These are phyloP conservation scores for Plantago coronopus DNA, from an alignment of 305 asterid genomes.

Conservation along the genomic window DNA sequence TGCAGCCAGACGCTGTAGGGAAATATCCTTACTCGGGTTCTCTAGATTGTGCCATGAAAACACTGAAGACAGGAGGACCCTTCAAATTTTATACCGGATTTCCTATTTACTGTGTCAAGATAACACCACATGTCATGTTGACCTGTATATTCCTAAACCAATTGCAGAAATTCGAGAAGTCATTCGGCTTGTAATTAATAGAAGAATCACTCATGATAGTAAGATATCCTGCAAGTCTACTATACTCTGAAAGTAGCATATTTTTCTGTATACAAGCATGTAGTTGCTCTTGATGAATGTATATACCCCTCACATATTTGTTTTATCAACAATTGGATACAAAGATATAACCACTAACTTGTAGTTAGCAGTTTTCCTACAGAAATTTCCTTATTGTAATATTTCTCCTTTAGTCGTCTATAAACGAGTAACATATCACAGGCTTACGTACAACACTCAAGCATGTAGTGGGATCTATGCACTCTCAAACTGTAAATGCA, in stretches of 20 bases:
- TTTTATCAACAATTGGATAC: background rate
- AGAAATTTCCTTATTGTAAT: background rate
- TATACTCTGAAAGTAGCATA: too few species aligned
- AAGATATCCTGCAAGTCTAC: too few species aligned
- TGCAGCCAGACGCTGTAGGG: conserved; percentile 80
- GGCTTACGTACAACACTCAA: too few species aligned
- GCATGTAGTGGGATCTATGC: too few species aligned
- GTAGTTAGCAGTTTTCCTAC: background rate
- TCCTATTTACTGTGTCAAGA: conserved; percentile 74
- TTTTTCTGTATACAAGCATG: too few species aligned
- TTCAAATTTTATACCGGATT: conserved; percentile 72
- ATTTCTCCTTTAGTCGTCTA: background rate
- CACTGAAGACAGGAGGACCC: conserved; percentile 65
- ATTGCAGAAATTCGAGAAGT: conserved; percentile 58
- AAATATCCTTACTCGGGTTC: conserved; percentile 71
- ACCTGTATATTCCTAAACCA: conserved; percentile 88
- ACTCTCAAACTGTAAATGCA: background rate
- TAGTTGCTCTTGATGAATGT: background rate
- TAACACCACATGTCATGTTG: conserved; percentile 98
- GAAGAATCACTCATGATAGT: too few species aligned
- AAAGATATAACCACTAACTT: background rate
- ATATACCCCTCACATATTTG: background rate
- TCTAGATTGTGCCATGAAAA: conserved; percentile 61
- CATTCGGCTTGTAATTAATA: conserved; percentile 11
- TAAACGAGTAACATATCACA: background rate